phyloP scores from a whole-genome alignment of 2,329 filamentous ascomycete species.

The Pseudocercospora ulei region DNA sequence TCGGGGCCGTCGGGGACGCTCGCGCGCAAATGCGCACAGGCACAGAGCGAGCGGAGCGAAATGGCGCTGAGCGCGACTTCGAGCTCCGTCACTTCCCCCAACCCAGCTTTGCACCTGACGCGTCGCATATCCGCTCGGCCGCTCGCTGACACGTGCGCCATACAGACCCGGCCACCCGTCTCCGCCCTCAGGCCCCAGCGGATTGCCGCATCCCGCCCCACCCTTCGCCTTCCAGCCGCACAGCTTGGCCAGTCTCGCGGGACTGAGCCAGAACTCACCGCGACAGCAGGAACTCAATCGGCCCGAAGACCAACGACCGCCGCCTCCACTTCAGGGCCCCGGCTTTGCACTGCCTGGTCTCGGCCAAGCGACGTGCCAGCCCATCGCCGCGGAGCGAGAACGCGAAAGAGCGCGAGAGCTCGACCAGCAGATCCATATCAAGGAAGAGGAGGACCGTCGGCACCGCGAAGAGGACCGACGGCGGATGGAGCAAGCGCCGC shows the following conservation, averaged over 20 bases:
- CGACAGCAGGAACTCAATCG: constrained; percentile 30
- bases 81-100: constrained; percentile 2
- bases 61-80: constrained; percentile 2
- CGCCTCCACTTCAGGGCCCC: constrained; percentile 34
- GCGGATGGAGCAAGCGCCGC: constrained; percentile 56
- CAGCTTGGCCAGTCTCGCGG: constrained; percentile 39
- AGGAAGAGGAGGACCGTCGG: constrained; percentile 52
- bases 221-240: constrained; percentile 40
- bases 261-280: constrained; percentile 40
- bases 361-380: constrained; percentile 39
- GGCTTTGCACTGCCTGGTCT: constrained; percentile 40
- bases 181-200: constrained; percentile 28
- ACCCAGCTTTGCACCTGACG: not conserved
- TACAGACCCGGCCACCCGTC: constrained; percentile 29
- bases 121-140: constrained; percentile 6
- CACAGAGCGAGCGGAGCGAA: no score
- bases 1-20: no score
- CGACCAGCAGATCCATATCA: constrained; percentile 48
- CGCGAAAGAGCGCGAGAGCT: constrained; percentile 44
- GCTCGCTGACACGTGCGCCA: not conserved
- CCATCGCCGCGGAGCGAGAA: constrained; percentile 35
- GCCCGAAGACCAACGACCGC: constrained; percentile 28
- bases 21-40: no score
- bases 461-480: constrained; percentile 57
- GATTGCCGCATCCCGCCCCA: constrained; percentile 32